phyloP scores from a whole-genome alignment of 495 filamentous ascomycete genomes.

The Lepidopterella palustris region DNA sequence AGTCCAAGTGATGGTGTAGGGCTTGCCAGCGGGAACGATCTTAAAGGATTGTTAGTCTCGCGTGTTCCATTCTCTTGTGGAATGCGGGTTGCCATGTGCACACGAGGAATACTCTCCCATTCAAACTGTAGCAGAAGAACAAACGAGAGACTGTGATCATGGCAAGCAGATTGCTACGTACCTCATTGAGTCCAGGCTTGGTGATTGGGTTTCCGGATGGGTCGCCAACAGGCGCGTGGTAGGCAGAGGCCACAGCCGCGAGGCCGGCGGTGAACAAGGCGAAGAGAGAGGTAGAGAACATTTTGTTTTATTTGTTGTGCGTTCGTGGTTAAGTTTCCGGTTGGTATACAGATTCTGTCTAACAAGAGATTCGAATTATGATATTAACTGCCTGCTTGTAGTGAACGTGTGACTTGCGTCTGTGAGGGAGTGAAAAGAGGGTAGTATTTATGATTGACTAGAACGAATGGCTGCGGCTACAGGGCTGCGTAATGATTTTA shows the following conservation, averaged over 20 bases:
- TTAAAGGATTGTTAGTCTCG: not conserved
- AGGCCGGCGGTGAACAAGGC: conserved; percentile 44
- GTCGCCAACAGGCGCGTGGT: conserved; percentile 38
- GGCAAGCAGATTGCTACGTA: conserved; percentile 1
- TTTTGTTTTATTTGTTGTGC: conserved; percentile 10
- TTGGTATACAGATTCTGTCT: not conserved
- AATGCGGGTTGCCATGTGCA: not conserved
- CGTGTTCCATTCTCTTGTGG: not conserved
- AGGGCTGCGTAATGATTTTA: not conserved
- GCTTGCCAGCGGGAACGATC: conserved; percentile 48
- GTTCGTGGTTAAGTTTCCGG: not conserved
- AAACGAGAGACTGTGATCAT: not conserved
- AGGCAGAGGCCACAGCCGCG: conserved; percentile 47
- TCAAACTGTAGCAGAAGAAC: not conserved
- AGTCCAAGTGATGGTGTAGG: conserved; percentile 59
- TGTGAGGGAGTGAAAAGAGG: conserved; percentile 4
- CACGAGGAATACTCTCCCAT: not conserved
- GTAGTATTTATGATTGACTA: not conserved
- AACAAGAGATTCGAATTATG: conserved; percentile 5
- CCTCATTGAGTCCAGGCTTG: conserved; percentile 46
- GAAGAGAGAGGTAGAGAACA: conserved; percentile 39
- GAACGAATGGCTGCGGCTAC: conserved; percentile 18
- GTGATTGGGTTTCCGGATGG: conserved; percentile 54
- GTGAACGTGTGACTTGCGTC: not conserved
- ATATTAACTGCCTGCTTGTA: conserved; percentile 16